A percentile compares a stretch with the other conserved stretches of the same genome.
Evolutionary conservation across 2,329 filamentous ascomycete genomes (phyloP).

Genomic region (Monosporascus cannonballus): DNA sequence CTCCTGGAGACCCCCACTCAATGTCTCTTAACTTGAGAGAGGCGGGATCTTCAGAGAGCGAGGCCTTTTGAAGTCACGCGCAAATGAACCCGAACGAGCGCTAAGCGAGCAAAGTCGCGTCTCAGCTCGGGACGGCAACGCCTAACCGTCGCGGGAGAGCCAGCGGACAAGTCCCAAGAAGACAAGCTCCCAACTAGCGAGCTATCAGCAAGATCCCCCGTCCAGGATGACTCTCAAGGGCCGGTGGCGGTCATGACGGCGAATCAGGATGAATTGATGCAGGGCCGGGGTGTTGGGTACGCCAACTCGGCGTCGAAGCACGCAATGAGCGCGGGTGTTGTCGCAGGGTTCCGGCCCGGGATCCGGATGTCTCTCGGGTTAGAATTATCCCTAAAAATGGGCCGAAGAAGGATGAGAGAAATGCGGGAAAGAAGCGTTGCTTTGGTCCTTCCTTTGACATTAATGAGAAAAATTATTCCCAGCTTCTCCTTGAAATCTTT

Average conservation of each 20-base stretch:
- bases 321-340: background rate
- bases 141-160: background rate
- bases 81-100: background rate
- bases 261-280: constrained; percentile 8
- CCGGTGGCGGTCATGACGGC: constrained; percentile 13
- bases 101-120: background rate
- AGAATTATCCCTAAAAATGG: background rate
- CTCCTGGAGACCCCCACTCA: no score
- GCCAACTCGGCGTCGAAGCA: background rate
- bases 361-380: background rate
- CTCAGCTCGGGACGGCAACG: background rate
- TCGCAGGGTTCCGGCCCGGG: background rate
- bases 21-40: no score
- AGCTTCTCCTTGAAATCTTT: background rate
- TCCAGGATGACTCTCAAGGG: constrained; percentile 11
- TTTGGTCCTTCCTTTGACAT: no score
- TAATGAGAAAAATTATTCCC: background rate
- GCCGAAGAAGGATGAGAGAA: no score
- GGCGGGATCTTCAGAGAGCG: no score
- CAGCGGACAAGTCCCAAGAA: constrained; percentile 2
- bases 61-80: no score
- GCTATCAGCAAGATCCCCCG: constrained; percentile 5
- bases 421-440: no score
- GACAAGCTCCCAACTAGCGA: constrained; percentile 2
- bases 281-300: background rate